Percentiles rank a stretch among this genome's conserved stretches.
Evolutionary conservation across 2,329 filamentous ascomycete genomes (phyloP).

Genomic region (Aspergillus fructus): DNA sequence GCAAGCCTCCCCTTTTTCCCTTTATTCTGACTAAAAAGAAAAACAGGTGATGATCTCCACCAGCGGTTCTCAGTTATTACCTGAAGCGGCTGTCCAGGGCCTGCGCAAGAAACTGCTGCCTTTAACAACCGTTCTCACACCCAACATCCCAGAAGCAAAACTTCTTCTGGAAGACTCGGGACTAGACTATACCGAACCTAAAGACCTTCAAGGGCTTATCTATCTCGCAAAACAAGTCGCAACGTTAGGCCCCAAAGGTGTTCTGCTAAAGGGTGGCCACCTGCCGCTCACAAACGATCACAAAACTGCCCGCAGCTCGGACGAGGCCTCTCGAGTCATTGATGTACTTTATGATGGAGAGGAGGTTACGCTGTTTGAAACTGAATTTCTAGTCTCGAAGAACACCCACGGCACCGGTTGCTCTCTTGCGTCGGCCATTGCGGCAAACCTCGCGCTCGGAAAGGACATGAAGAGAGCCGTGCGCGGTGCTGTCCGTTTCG

Average conservation of each 20-base stretch:
- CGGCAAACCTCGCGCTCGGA: slow-evolving; percentile 58
- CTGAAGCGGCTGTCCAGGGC: slow-evolving; percentile 41
- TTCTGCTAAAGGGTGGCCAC: slow-evolving; percentile 90
- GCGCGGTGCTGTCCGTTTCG: slow-evolving; percentile 57
- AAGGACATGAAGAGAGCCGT: slow-evolving; percentile 53
- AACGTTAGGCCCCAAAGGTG: slow-evolving; percentile 70
- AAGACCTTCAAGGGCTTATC: slow-evolving; percentile 65
- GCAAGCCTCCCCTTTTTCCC: background rate
- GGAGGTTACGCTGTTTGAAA: slow-evolving; percentile 64
- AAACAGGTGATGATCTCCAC: slow-evolving; percentile 77
- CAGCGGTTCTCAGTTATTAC: slow-evolving; percentile 48
- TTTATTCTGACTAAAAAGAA: slow-evolving; percentile 11
- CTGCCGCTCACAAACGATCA: slow-evolving; percentile 69
- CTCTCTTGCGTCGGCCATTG: slow-evolving; percentile 76
- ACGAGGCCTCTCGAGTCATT: slow-evolving; percentile 66
- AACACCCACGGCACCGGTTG: slow-evolving; percentile 96
- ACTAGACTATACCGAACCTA: slow-evolving; percentile 45
- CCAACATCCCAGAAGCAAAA: slow-evolving; percentile 50
- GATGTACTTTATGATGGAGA: slow-evolving; percentile 71
- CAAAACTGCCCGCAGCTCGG: slow-evolving; percentile 56
- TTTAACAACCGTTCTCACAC: slow-evolving; percentile 47
- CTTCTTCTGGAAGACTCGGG: slow-evolving; percentile 46
- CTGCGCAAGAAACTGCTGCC: slow-evolving; percentile 44
- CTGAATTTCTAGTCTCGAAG: slow-evolving; percentile 67
- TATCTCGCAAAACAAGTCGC: slow-evolving; percentile 65